Conservation (phyloP, 306 rosid species). For the Astragalus glycyphyllos region DNA sequence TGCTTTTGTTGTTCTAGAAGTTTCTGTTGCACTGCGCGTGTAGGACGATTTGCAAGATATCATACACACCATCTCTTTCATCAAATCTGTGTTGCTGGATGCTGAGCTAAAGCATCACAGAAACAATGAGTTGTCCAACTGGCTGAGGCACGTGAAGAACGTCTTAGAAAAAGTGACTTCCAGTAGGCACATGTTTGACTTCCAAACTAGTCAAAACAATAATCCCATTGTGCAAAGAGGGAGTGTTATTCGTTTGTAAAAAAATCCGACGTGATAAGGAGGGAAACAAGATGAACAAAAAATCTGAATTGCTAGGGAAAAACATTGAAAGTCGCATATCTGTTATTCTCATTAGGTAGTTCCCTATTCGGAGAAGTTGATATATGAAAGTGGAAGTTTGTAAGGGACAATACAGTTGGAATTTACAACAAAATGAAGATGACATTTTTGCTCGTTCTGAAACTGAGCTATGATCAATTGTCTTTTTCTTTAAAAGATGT, state of each 20-base stretch:
- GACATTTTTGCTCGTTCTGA: conserved; percentile 41
- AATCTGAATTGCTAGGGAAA: neutral
- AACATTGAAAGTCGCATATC: neutral
- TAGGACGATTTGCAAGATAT: neutral
- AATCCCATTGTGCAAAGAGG: neutral
- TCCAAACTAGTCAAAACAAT: neutral
- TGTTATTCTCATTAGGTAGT: conserved; percentile 37
- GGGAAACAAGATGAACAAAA: neutral
- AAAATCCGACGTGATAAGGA: neutral
- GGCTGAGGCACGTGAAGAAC: neutral
- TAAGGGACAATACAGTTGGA: conserved; percentile 47
- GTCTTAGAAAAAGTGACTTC: neutral
- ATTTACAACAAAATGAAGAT: conserved; percentile 11
- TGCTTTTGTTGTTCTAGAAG: neutral
- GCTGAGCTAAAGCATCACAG: neutral
- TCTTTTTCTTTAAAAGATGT: conserved; percentile 44
- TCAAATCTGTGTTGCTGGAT: conserved; percentile 4
- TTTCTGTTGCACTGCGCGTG: neutral
- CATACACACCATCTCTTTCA: neutral
- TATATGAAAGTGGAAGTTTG: neutral
- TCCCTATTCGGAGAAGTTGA: neutral
- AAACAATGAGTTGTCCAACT: neutral
- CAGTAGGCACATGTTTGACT: neutral
- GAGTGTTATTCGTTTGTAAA: neutral
- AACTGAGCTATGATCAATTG: conserved; percentile 50